phyloP scores from a whole-genome alignment of 192 early-diverging fungal species.

The Pecoramyces ruminantium region DNA sequence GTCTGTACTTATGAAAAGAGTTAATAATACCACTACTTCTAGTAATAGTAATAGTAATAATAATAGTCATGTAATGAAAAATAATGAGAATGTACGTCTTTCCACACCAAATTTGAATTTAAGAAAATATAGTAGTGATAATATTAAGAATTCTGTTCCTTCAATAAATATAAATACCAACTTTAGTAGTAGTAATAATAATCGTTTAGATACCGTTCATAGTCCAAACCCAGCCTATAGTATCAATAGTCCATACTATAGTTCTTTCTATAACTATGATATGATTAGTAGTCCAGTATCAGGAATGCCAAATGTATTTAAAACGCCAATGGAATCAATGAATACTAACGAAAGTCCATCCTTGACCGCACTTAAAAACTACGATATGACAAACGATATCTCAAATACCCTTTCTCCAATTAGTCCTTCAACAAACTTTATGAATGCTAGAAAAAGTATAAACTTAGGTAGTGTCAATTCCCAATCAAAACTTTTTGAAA shows the following conservation, averaged over 20 bases:
- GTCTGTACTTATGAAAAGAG: background rate
- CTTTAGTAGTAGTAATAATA: background rate
- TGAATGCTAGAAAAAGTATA: background rate
- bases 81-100: background rate
- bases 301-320: background rate
- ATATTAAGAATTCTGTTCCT: background rate
- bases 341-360: background rate
- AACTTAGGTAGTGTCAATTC: background rate
- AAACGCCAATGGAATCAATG: background rate
- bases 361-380: background rate
- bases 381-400: background rate
- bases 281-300: background rate
- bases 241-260: background rate
- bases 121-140: background rate
- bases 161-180: too few species aligned
- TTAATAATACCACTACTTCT: background rate
- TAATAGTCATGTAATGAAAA: too few species aligned
- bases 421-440: background rate
- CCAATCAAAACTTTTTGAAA: background rate
- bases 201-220: background rate
- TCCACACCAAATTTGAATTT: background rate
- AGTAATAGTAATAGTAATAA: background rate
- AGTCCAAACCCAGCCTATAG: background rate
- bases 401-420: background rate
- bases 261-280: background rate